A percentile compares a stretch with the other conserved stretches of the same genome.
Evolutionary conservation across 345 rosid genomes (phyloP).

Genomic region (Eucalyptus rudis): DNA sequence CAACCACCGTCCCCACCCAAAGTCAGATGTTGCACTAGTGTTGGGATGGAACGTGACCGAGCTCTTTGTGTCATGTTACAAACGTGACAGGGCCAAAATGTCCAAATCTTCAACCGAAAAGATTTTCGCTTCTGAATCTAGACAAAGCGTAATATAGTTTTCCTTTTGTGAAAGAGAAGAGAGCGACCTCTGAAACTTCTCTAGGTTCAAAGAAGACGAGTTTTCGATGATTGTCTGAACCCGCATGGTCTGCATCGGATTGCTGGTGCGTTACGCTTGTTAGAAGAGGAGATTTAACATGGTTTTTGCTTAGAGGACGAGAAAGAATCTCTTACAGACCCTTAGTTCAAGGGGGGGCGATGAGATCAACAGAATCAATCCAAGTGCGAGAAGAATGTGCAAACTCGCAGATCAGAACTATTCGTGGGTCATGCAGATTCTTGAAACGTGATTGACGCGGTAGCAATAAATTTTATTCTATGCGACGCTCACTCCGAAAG

Average conservation of each 20-base stretch:
- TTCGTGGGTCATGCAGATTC: neutral
- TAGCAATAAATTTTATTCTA: neutral
- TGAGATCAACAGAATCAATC: neutral
- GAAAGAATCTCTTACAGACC: neutral
- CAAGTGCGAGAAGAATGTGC: neutral
- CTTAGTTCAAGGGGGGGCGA: neutral
- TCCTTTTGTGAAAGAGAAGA: neutral
- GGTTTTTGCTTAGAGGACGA: neutral
- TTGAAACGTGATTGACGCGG: neutral
- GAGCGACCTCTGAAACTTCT: neutral
- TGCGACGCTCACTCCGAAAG: neutral
- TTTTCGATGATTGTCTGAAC: too few relatives aligned
- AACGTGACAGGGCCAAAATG: neutral
- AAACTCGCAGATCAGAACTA: neutral
- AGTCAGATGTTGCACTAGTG: neutral
- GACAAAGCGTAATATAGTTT: neutral
- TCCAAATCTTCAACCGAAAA: neutral
- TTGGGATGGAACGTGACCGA: neutral
- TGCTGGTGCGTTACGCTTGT: neutral
- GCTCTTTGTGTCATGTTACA: neutral
- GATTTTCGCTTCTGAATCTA: neutral
- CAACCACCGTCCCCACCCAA: neutral
- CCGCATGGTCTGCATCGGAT: neutral
- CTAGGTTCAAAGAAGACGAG: neutral
- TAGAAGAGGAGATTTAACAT: neutral